Conservation (phyloP, 1,284 basidiomycete genomes). For the Rhodofomes roseus region DNA sequence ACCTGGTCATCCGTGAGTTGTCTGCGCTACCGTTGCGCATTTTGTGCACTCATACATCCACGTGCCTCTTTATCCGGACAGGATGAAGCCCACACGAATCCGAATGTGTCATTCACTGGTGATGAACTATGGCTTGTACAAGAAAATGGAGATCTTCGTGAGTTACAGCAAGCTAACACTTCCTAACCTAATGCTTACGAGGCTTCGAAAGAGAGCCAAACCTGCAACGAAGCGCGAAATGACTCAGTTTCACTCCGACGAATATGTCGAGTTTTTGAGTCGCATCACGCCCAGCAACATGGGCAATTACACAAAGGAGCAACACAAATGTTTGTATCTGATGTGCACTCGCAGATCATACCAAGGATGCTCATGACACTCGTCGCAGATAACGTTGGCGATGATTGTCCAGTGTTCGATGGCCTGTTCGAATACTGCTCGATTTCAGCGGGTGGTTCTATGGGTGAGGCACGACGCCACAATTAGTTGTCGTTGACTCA, state of each 20-base stretch:
- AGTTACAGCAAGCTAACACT: conserved; percentile 31
- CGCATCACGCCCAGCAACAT: conserved; percentile 85
- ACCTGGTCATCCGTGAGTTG: conserved; percentile 78
- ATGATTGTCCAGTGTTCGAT: conserved; percentile 98
- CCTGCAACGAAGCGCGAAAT: conserved; percentile 98
- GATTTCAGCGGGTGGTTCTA: conserved; percentile 96
- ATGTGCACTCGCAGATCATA: not conserved
- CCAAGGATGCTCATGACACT: not conserved
- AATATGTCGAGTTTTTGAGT: conserved; percentile 89
- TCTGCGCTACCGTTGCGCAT: not conserved
- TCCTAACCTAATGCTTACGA: not conserved
- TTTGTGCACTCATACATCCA: not conserved
- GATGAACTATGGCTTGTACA: conserved; percentile 98
- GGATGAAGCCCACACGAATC: conserved; percentile 96
- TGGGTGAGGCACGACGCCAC: conserved; percentile 64
- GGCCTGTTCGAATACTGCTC: conserved; percentile 98
- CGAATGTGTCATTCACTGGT: conserved; percentile 99
- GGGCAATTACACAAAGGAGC: conserved; percentile 88
- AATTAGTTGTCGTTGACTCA: not conserved
- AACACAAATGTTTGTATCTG: conserved; percentile 81
- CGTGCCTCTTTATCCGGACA: conserved; percentile 25
- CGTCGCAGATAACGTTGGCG: conserved; percentile 75
- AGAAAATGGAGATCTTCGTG: conserved; percentile 97
- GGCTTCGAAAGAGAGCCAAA: conserved; percentile 78
- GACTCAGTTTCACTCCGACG: conserved; percentile 94